These are phyloP conservation scores for Claviceps sp. DNA, from an alignment of 2,329 filamentous ascomycete species.

Conservation along the genomic window DNA sequence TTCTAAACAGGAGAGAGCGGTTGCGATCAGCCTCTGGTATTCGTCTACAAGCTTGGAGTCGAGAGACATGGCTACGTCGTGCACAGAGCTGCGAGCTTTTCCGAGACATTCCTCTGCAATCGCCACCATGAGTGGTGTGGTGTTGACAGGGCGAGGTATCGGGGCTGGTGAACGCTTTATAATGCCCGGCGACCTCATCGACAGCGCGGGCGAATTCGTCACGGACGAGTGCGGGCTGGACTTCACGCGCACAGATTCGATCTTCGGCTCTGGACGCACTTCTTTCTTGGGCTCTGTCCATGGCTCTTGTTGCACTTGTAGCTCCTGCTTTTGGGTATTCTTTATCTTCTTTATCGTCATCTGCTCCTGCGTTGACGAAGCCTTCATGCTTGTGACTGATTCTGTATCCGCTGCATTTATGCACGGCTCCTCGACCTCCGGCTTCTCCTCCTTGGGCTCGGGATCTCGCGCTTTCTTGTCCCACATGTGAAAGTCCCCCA, in stretches of 20 bases:
- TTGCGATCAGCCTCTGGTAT: slow-evolving; percentile 60
- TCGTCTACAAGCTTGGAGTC: slow-evolving; percentile 36
- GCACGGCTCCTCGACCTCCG: slow-evolving; percentile 1
- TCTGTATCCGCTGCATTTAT: not conserved
- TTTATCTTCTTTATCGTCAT: slow-evolving; percentile 5
- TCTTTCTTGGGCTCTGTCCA: slow-evolving; percentile 1
- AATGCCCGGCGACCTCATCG: slow-evolving; percentile 25
- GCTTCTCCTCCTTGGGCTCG: slow-evolving; percentile 7
- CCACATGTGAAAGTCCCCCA: slow-evolving; percentile 9
- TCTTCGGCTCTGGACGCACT: slow-evolving; percentile 7
- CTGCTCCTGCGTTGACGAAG: slow-evolving; percentile 8
- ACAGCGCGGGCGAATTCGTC: slow-evolving; percentile 28
- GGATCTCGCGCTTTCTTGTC: slow-evolving; percentile 7
- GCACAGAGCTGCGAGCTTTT: slow-evolving; percentile 45
- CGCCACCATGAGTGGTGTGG: slow-evolving; percentile 48
- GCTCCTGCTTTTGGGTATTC: slow-evolving; percentile 3
- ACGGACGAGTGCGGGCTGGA: slow-evolving; percentile 26
- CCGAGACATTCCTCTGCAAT: slow-evolving; percentile 64
- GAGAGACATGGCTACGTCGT: slow-evolving; percentile 28
- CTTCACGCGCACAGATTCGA: slow-evolving; percentile 14
- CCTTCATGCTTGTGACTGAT: not conserved
- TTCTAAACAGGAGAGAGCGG: slow-evolving; percentile 60
- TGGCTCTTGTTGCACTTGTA: slow-evolving; percentile 7
- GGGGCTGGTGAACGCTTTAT: slow-evolving; percentile 29
- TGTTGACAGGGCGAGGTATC: slow-evolving; percentile 32